Conservation (phyloP, 129 eudicot genomes). For the Saussurea involucrata region DNA sequence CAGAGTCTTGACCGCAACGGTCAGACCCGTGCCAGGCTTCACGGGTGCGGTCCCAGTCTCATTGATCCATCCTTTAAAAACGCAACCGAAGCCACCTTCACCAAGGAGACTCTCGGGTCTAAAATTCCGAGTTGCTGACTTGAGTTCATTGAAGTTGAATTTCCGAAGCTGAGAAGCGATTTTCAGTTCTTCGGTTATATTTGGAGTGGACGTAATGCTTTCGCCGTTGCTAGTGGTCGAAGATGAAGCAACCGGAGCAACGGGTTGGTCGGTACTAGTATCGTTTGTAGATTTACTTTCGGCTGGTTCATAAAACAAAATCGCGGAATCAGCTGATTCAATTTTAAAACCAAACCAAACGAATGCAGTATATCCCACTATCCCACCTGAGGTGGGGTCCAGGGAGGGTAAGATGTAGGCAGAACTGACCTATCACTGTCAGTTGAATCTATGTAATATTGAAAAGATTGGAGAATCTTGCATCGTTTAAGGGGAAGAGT, state of each 20-base stretch:
- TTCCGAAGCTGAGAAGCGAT: slow-evolving; percentile 80
- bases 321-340: neutral
- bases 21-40: slow-evolving; percentile 80
- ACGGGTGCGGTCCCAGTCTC: slow-evolving; percentile 69
- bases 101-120: slow-evolving; percentile 93
- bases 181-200: slow-evolving; percentile 66
- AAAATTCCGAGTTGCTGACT: slow-evolving; percentile 84
- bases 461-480: neutral
- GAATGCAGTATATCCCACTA: too few species aligned
- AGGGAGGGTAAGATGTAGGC: too few species aligned
- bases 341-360: neutral
- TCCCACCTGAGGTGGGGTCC: too few species aligned
- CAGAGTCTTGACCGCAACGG: slow-evolving; percentile 93
- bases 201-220: slow-evolving; percentile 71
- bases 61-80: slow-evolving; percentile 92
- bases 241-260: slow-evolving; percentile 66
- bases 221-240: slow-evolving; percentile 70
- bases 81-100: slow-evolving; percentile 97
- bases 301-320: slow-evolving; percentile 35
- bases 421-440: neutral
- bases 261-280: slow-evolving; percentile 68
- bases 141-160: slow-evolving; percentile 71
- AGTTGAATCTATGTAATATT: neutral
- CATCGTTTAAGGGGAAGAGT: neutral
- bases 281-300: slow-evolving; percentile 66